Conservation (phyloP, 371 early-diverging fungal genomes). For the Apophysomyces sp. region DNA sequence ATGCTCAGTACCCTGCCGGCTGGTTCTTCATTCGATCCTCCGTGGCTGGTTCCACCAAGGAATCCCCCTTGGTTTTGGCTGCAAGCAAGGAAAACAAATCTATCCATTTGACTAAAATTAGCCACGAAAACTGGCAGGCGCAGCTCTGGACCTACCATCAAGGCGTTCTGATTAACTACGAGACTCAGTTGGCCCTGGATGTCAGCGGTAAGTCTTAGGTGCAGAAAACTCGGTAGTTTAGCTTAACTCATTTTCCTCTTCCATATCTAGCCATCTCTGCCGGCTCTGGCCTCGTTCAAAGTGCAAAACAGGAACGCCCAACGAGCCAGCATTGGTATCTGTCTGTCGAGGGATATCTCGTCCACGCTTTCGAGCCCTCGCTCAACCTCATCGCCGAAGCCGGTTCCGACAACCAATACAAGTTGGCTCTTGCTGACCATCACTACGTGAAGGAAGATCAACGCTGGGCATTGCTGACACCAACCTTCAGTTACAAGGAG, state of each 20-base stretch:
- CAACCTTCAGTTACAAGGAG: conserved; percentile 8
- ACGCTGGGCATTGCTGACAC: conserved; percentile 24
- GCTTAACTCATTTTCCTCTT: neutral
- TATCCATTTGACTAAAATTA: conserved; percentile 21
- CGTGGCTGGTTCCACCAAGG: conserved; percentile 27
- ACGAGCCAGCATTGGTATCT: conserved; percentile 32
- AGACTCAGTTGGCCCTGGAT: conserved; percentile 44
- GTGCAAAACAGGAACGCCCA: conserved; percentile 9
- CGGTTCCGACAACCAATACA: conserved; percentile 2
- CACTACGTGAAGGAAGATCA: conserved; percentile 14
- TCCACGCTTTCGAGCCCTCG: conserved; percentile 15
- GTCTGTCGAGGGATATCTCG: conserved; percentile 24
- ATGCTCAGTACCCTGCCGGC: conserved; percentile 41
- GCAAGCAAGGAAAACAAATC: conserved; percentile 20
- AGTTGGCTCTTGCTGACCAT: conserved; percentile 6
- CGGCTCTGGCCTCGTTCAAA: conserved; percentile 23
- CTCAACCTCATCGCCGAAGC: conserved; percentile 7
- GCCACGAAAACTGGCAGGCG: conserved; percentile 34
- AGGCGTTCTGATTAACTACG: conserved; percentile 54
- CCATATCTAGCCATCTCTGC: conserved; percentile 15
- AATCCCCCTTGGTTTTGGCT: conserved; percentile 38
- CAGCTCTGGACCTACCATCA: conserved; percentile 55
- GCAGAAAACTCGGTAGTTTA: neutral
- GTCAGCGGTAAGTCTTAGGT: conserved; percentile 28
- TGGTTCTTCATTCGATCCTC: conserved; percentile 47